Conservation (phyloP, 176 grass and related monocot genomes). For the Oryza glumipatula region DNA sequence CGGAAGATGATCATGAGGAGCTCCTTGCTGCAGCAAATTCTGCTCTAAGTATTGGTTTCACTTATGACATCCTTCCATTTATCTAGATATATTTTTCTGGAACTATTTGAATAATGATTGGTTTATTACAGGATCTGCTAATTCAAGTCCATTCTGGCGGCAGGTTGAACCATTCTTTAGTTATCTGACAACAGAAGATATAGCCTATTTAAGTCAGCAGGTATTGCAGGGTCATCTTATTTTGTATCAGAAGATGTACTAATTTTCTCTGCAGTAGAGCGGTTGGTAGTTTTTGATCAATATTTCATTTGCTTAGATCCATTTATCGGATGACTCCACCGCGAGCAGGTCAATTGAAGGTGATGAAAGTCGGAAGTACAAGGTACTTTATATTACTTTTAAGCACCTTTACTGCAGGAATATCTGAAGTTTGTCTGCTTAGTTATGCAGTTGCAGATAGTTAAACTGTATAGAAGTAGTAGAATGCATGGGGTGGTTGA, state of each 20-base stretch:
- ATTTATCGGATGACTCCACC: slow-evolving; percentile 45
- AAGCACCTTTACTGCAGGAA: slow-evolving; percentile 18
- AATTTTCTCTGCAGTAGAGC: slow-evolving; percentile 23
- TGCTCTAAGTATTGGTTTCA: slow-evolving; percentile 56
- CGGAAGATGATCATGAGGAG: slow-evolving; percentile 63
- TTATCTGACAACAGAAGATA: slow-evolving; percentile 60
- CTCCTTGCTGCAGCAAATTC: slow-evolving; percentile 68
- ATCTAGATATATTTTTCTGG: background rate
- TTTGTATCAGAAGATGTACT: slow-evolving; percentile 22
- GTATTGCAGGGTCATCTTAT: slow-evolving; percentile 40
- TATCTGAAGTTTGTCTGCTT: slow-evolving; percentile 10
- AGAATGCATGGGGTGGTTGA: background rate
- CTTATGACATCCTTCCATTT: slow-evolving; percentile 31
- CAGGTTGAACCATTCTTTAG: slow-evolving; percentile 66
- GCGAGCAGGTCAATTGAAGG: slow-evolving; percentile 48
- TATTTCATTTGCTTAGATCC: slow-evolving; percentile 58
- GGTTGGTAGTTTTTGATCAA: slow-evolving; percentile 38
- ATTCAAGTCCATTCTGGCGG: slow-evolving; percentile 51
- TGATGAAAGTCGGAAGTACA: slow-evolving; percentile 56
- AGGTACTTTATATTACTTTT: slow-evolving; percentile 46
- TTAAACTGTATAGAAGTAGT: slow-evolving; percentile 25
- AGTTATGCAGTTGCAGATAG: slow-evolving; percentile 10
- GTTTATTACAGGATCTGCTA: slow-evolving; percentile 52
- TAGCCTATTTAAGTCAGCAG: slow-evolving; percentile 64
- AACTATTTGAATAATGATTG: slow-evolving; percentile 31